phyloP scores from a whole-genome alignment of 2,329 filamentous ascomycete species.

The Stylonectria norvegica region DNA sequence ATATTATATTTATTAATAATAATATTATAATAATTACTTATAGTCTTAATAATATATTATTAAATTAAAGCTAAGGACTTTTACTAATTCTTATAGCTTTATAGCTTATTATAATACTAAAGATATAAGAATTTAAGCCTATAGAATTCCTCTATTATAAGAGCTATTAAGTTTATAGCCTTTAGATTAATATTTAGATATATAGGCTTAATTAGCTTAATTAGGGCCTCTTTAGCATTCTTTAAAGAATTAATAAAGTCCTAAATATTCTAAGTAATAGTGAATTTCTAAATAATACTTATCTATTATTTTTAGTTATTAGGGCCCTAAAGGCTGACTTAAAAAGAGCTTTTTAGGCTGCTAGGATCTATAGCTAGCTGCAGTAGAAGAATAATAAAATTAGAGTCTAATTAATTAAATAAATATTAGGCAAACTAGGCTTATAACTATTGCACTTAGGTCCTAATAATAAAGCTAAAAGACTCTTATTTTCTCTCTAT shows the following conservation, averaged over 20 bases:
- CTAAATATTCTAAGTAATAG: background rate
- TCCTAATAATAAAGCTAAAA: background rate
- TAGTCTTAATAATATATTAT: slow-evolving; percentile 2
- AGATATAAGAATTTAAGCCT: background rate
- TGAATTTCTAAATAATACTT: slow-evolving; percentile 1
- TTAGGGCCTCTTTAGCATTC: background rate
- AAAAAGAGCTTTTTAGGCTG: background rate
- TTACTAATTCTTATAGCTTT: background rate
- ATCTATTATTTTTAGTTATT: slow-evolving; percentile 2
- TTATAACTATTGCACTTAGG: background rate
- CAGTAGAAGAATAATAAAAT: background rate
- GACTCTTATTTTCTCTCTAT: background rate
- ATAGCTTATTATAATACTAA: background rate
- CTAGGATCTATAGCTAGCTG: slow-evolving; percentile 1
- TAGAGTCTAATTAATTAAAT: background rate
- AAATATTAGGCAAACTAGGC: background rate
- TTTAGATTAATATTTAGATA: background rate
- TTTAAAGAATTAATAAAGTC: background rate
- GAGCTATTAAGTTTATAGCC: background rate
- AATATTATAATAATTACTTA: slow-evolving; percentile 1
- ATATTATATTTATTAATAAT: slow-evolving; percentile 1
- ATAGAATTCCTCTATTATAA: background rate
- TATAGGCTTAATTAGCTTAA: background rate
- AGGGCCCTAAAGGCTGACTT: background rate
- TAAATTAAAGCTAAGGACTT: slow-evolving; percentile 3